Evolutionary conservation across 2,329 filamentous ascomycete genomes (phyloP).

Genomic region (Aspergillus novofumigatus): DNA sequence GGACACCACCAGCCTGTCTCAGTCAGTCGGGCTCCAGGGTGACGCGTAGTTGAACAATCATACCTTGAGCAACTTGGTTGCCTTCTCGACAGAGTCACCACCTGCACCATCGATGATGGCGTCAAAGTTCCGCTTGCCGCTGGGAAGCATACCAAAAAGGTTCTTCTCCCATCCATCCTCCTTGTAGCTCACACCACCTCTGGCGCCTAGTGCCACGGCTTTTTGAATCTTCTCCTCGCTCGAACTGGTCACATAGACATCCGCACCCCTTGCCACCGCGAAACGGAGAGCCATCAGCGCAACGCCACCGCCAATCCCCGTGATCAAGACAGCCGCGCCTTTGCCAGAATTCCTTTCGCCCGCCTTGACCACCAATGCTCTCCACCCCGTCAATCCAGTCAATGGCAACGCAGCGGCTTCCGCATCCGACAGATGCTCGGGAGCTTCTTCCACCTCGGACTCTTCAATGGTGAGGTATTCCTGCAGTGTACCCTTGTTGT

Average conservation of each 20-base stretch:
- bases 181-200: constrained; percentile 78
- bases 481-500: constrained; percentile 65
- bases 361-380: constrained; percentile 76
- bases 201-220: constrained; percentile 67
- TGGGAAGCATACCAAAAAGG: constrained; percentile 56
- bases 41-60: constrained; percentile 9
- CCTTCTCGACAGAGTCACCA: constrained; percentile 72
- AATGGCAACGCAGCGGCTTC: constrained; percentile 83
- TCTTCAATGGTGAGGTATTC: constrained; percentile 69
- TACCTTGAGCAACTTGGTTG: constrained; percentile 64
- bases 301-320: constrained; percentile 89
- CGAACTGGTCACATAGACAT: constrained; percentile 78
- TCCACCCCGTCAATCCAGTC: constrained; percentile 82
- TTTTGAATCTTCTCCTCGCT: constrained; percentile 69
- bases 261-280: constrained; percentile 67
- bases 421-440: constrained; percentile 63
- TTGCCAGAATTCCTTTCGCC: constrained; percentile 49
- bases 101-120: constrained; percentile 88
- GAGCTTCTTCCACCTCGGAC: constrained; percentile 70
- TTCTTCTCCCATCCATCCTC: constrained; percentile 77
- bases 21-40: constrained; percentile 11
- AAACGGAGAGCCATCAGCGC: constrained; percentile 79
- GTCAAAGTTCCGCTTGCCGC: constrained; percentile 66
- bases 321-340: constrained; percentile 75
- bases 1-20: constrained; percentile 66